Base-by-base conservation (phyloP, 495 filamentous ascomycete species). In the Acidomyces sp. region DNA sequence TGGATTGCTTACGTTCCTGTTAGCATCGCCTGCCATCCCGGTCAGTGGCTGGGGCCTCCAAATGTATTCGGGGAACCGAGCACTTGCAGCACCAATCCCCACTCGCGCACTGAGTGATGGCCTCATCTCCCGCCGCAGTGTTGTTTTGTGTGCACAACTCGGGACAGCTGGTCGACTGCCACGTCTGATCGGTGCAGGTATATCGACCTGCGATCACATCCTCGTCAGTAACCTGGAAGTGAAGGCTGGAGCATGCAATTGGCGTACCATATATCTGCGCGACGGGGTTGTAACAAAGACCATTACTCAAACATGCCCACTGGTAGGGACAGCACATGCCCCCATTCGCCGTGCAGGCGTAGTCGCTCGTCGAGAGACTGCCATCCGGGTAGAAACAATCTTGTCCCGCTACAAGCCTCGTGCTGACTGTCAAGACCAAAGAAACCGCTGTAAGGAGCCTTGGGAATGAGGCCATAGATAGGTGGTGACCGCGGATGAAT, bases 301-400 rank as follows among this genome's bases (percentile, higher is more conserved):
- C 48, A 20, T 51, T 46, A 27, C 36, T 30, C 26, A 37, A 9
- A 22, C 48, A 51, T 15, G 31, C 23, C 48, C 48, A 51, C 7
- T 51, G 35, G 6, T 39, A 22, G 5, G 48, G 48, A 42, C 48
- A 51, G 30, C 48, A 51, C 12, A 16, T 18, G 3, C 43, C 43
- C 7, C 37, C 43, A 5, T 26, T 17, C 15, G 31, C 18, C 6
- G 24, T 32, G 31, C 48, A 45, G 12, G 37, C 18, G 10, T 32
- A 37, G 15, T 37, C 43, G 18, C 37, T 37, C 4, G 19, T 28
- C 21, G 41, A 11, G 18, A 51, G 29, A 11, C 40, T 24, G 31
- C 48, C 48, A 26, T 51, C 34, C 10, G 48, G 48, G 21, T 51
- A 51, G 37, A 41, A 51, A 39, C 48, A 51, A 28, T 49, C 26